Evolutionary conservation across 1,284 basidiomycete species (phyloP), one percentile per base, ranked within the genome.

Genomic region (Golubevia pallescens): DNA sequence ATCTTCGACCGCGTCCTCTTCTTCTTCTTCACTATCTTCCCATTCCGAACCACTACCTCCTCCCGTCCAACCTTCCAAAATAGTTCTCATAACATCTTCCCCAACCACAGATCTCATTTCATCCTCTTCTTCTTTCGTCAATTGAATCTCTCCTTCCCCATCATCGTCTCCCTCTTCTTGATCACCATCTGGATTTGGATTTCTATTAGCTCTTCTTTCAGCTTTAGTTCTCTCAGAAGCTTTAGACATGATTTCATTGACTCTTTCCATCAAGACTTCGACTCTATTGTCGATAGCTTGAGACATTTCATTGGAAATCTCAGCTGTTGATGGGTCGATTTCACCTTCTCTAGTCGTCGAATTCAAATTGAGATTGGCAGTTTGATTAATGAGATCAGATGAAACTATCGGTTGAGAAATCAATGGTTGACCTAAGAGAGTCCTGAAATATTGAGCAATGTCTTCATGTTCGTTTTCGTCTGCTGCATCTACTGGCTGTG

Each of bases 391-490:
- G 8, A 48, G 42, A 48, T 48, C 42, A 13, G 8, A 16, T 16
- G 42, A 48, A 48, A 48, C 42, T 48, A 48, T 48, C 16, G 42
- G 42, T 48, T 48, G 42, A 48, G 42, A 59, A 28, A 70, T 28
- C 2, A 62, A 60, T n/a, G 57, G 62, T 63, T 81, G 78, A 2
- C 79, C 79, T 1, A 78, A 77, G 0, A 78, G 57, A 3, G 64
- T 62, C 13, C 71, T 62, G 2, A 83, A 67, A 57, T 81, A 83
- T 10, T 52, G 55, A 1, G 79, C 77, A 20, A 83, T 14, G 10
- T 80, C 78, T 4, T 67, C 63, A 21, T 65, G 65, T 13, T 76
- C 78, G 55, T 81, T 80, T 32, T 77, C 73, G 38, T 63, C 23
- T n/a, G 81, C 79, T 34, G 73, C 68, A 21, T 77, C 65, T 2